Percentiles rank a stretch among this genome's conserved stretches.
Evolutionary conservation across 495 filamentous ascomycete genomes (phyloP).

Genomic region (Xylaria curta): DNA sequence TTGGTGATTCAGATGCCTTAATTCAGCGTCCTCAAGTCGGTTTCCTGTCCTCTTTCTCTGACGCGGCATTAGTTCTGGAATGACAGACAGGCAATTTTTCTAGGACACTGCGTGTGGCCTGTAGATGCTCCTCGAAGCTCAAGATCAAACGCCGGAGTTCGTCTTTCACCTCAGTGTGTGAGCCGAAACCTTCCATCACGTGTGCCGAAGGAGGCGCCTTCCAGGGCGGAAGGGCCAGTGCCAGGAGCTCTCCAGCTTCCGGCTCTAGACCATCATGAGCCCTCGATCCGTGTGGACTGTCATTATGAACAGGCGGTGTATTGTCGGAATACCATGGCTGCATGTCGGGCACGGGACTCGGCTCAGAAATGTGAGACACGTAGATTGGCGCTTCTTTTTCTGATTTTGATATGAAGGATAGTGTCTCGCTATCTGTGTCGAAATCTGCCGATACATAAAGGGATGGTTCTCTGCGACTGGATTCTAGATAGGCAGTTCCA

Average conservation of each 20-base stretch:
- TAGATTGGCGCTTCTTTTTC: too few relatives aligned
- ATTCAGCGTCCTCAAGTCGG: too few relatives aligned
- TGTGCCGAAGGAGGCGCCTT: conserved; percentile 51
- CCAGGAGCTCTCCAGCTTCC: conserved; percentile 2
- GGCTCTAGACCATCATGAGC: neutral
- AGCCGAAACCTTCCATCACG: conserved; percentile 55
- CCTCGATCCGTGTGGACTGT: neutral
- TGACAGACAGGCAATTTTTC: conserved; percentile 6
- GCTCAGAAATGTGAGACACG: neutral
- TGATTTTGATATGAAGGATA: too few relatives aligned
- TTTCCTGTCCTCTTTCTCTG: neutral
- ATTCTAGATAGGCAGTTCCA: too few relatives aligned
- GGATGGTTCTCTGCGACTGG: too few relatives aligned
- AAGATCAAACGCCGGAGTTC: conserved; percentile 58
- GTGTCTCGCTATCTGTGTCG: too few relatives aligned
- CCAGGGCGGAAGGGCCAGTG: conserved; percentile 38
- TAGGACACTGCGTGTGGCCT: neutral
- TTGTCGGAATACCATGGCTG: conserved; percentile 7
- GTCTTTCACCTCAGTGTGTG: conserved; percentile 50
- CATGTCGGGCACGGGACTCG: conserved; percentile 1
- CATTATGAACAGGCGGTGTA: conserved; percentile 4
- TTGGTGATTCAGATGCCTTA: too few relatives aligned
- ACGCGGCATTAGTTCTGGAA: neutral
- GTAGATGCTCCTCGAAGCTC: conserved; percentile 49
- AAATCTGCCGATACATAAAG: too few relatives aligned